Evolutionary conservation across 176 grass and related monocot genomes (phyloP), one percentile per base, ranked within the genome.

Genomic region (Musa troglodytarum): DNA sequence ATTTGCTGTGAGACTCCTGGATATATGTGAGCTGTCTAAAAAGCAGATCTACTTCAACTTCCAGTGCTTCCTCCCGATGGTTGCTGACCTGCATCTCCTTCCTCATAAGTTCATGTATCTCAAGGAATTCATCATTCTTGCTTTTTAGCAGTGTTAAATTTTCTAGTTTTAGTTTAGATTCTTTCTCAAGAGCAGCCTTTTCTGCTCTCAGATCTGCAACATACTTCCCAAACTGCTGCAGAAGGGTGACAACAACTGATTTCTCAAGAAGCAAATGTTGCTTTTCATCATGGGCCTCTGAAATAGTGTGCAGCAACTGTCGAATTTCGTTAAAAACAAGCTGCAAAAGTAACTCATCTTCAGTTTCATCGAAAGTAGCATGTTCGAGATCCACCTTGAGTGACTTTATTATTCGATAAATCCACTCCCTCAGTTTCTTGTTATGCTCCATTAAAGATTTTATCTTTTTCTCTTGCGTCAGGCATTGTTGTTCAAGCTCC

Each of bases 281-380:
- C 72, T 88, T 93, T 65, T 90, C 90, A 76, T 94, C 95, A 77
- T 93, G 88, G 24, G 86, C 86, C 63, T 94, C 90, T 74, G 88
- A 91, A 82, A 92, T 87, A 68, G 78, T 84, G 79, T 82, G 89
- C 76, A 94, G 67, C 59, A 94, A 73, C 69, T 82, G 81, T 54
- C 75, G 83, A 71, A 99, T 87, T 78, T 99, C 91, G 79, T 86
- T 84, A 65, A 99, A 77, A 76, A 99, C 83, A 73, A 99, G 90
- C 83, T 99, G 95, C 84, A 99, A 72, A 75, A 94, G 81, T 56
- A 99, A 71, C 54, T 94, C 95, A 87, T 92, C 72, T 81, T 94
- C 88, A 82, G 87, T 84, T 11, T 77, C 69, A 76, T 87, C 86
- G 50, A 99, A 76, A 11, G 88, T 84, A 17, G 64, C 82, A 80